Base-by-base conservation (phyloP, 768 basidiomycete species). In the Gymnopilus dilepis region DNA sequence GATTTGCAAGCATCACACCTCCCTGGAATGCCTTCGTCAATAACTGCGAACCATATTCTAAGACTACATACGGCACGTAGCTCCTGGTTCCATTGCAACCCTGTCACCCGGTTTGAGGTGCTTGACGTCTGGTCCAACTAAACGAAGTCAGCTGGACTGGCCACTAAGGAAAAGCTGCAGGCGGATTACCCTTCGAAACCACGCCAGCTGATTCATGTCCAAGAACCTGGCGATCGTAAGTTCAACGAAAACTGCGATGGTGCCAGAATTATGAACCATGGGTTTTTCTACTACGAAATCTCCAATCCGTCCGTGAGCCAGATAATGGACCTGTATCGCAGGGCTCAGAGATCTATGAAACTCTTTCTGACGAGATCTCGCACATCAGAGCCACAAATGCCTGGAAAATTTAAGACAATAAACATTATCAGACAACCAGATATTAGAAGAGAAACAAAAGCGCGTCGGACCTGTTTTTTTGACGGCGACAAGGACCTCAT, bases 141-240 rank as follows among this genome's bases (percentile, higher is more conserved):
- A 3, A 55, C 56, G 13, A 42, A n/a, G n/a, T n/a, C n/a, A n/a
- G n/a, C n/a, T n/a, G n/a, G n/a, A n/a, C n/a, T n/a, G n/a, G n/a
- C n/a, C n/a, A n/a, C n/a, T n/a, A n/a, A n/a, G n/a, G n/a, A n/a
- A n/a, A n/a, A n/a, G n/a, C n/a, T n/a, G n/a, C n/a, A n/a, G n/a
- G n/a, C n/a, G n/a, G n/a, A n/a, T n/a, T 63, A 89, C 91, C 84
- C 79, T 88, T 89, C 58, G 77, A 78, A 52, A 97, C 76, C 50
- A 94, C 76, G 11, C 94, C 95, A 26, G 94, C 81, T 2, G 94
- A 94, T 78, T 99, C 97, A 70, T 99, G 97, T 19, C 97, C 97
- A 43, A 98, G 87, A 51, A 95, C 91, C 94, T 73, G 38, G 40
- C 37, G 17, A 19, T 13, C 24, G 22, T 55, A 22, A 50, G 30